These are phyloP conservation scores for Aphanomyces stellatus DNA, from an alignment of 352 stramenopile genomes.

Conservation along the genomic window DNA sequence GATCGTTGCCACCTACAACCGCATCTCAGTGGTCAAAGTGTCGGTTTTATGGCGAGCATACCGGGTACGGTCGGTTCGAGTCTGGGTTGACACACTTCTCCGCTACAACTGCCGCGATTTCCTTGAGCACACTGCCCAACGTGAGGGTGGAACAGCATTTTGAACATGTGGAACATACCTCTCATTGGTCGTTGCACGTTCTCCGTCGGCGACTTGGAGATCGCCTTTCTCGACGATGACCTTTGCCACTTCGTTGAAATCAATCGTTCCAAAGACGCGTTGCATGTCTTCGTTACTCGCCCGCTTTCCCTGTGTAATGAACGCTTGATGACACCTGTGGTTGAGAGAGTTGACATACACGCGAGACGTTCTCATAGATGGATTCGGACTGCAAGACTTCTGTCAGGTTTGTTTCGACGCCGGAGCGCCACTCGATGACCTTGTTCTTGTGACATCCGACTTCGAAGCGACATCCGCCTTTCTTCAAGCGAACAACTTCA, in stretches of 20 bases:
- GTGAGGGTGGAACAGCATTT: background rate
- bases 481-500: slow-evolving; percentile 93
- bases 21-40: background rate
- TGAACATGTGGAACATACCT: slow-evolving; percentile 33
- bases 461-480: slow-evolving; percentile 96
- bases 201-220: slow-evolving; percentile 95
- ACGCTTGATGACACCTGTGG: too few species aligned
- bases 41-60: slow-evolving; percentile 21
- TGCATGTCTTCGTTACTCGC: slow-evolving; percentile 91
- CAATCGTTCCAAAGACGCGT: slow-evolving; percentile 89
- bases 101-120: slow-evolving; percentile 94
- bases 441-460: slow-evolving; percentile 99
- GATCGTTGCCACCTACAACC: slow-evolving; percentile 84
- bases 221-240: slow-evolving; percentile 95
- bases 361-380: slow-evolving; percentile 98
- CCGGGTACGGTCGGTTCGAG: slow-evolving; percentile 92
- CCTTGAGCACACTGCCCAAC: slow-evolving; percentile 73
- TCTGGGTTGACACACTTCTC: slow-evolving; percentile 96
- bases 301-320: slow-evolving; percentile 87
- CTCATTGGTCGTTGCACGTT: slow-evolving; percentile 89
- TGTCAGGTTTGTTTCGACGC: slow-evolving; percentile 95
- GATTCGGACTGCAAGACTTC: slow-evolving; percentile 97
- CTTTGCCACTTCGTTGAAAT: slow-evolving; percentile 87
- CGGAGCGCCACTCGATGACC: slow-evolving; percentile 97
- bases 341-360: too few species aligned